Percentiles rank a stretch among this genome's conserved stretches.
phyloP scores from a whole-genome alignment of 805 yeast species.

The Saturnispora halmiae region DNA sequence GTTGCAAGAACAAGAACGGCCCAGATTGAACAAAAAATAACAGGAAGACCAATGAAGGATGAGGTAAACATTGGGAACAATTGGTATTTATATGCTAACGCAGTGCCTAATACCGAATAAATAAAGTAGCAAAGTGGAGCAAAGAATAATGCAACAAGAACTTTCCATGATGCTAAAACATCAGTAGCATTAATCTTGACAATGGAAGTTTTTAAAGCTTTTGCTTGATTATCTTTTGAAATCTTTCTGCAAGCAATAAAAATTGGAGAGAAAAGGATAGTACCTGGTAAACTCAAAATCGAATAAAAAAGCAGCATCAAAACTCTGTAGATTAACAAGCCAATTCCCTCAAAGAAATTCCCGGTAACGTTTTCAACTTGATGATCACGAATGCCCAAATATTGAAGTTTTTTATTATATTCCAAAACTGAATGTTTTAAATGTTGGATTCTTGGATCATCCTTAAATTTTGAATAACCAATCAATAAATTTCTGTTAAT shows the following conservation, averaged over 20 bases:
- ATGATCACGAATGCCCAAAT: conserved; percentile 61
- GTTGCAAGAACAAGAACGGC: conserved; percentile 62
- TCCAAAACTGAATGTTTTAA: conserved; percentile 53
- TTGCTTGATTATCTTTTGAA: conserved; percentile 60
- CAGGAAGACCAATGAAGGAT: conserved; percentile 7
- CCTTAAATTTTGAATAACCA: conserved; percentile 69
- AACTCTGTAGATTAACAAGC: conserved; percentile 49
- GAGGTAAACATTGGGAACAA: conserved; percentile 13
- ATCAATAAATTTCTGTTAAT: conserved; percentile 78
- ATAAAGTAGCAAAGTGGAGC: conserved; percentile 78
- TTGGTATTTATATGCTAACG: conserved; percentile 17
- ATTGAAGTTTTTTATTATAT: conserved; percentile 58
- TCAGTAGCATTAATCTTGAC: conserved; percentile 89
- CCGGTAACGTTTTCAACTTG: conserved; percentile 52
- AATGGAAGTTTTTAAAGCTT: conserved; percentile 75
- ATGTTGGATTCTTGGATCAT: conserved; percentile 58
- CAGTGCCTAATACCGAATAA: conserved; percentile 57
- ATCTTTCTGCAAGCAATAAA: conserved; percentile 66
- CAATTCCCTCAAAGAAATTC: conserved; percentile 40
- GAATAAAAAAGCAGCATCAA: conserved; percentile 45
- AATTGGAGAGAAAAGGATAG: conserved; percentile 79
- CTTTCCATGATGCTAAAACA: conserved; percentile 95
- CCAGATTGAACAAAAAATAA: conserved; percentile 45
- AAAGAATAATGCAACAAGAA: conserved; percentile 73
- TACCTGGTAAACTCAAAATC: conserved; percentile 74